Evolutionary conservation across 2,329 filamentous ascomycete genomes (phyloP), one percentile per base, ranked within the genome.

Genomic region (Conoideocrella luteorostrata): DNA sequence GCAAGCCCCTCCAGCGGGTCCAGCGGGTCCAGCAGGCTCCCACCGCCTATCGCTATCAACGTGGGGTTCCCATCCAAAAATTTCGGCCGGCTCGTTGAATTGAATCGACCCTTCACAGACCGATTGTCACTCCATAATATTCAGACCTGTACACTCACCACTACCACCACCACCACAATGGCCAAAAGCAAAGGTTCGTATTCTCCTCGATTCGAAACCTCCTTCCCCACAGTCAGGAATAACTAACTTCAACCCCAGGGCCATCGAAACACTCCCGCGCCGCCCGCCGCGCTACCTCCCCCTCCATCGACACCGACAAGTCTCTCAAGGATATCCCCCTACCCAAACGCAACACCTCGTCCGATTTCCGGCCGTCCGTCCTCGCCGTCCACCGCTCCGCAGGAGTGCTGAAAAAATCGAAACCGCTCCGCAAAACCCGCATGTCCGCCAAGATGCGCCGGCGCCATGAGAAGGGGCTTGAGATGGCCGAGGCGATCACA

Each of bases 231-330:
- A 18, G 11, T 21, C n/a, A 18, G 30, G 17, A 21, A 22, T 11
- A 15, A 21, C 30, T 39, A 5, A 39, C 37, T n/a, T n/a, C 24
- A 10, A 35, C 29, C 17, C 15, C 57, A 86, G 81, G 69, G 43
- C 70, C 72, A 30, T 86, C 84, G 4, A 64, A 80, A 46, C 84
- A 83, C 68, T 90, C 86, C 42, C 83, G 86, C 51, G 84, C 84
- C 46, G 84, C 84, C 32, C 78, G 85, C 57, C 80, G 86, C 51
- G 85, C 81, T 37, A 78, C 79, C 13, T 85, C 83, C 4, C 82
- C 84, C 21, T 72, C 80, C 55, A 81, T 87, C 63, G 68, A 86
- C 64, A 77, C 78, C 34, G 82, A 87, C 71, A 86, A 86, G 65
- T 84, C 82, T 6, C 70, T 86, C 18, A 84, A 84, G 58, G 67